These are phyloP conservation scores for Lycium barbarum DNA, from an alignment of 257 asterid genomes.

Conservation along the genomic window DNA sequence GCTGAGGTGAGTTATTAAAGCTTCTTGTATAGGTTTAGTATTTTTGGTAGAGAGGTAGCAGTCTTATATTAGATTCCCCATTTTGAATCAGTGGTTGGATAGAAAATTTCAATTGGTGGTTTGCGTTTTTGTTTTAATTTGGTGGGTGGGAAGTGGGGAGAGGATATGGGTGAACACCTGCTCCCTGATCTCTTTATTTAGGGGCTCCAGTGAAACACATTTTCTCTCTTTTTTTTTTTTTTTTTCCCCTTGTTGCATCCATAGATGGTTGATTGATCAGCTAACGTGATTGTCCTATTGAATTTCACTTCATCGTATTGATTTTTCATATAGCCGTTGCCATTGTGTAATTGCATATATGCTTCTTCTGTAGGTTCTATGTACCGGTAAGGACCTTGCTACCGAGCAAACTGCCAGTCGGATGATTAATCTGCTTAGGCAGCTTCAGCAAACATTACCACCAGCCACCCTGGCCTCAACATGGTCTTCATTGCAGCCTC, in stretches of 20 bases:
- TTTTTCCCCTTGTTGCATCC: neutral
- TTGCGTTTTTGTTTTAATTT: neutral
- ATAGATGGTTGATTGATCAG: neutral
- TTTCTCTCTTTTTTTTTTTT: neutral
- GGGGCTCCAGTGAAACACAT: neutral
- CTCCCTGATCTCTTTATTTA: neutral
- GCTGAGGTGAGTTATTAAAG: conserved; percentile 77
- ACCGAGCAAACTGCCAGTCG: conserved; percentile 80
- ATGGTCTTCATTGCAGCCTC: conserved; percentile 92
- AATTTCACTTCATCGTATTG: neutral
- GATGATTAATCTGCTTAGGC: conserved; percentile 83
- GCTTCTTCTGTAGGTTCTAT: conserved; percentile 62
- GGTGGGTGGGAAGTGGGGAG: neutral
- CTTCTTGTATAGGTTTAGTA: conserved; percentile 3
- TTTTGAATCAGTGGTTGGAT: conserved; percentile 8
- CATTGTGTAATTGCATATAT: neutral
- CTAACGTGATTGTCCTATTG: neutral
- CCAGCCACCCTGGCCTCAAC: conserved; percentile 84
- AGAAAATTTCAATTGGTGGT: neutral
- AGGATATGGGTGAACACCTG: neutral
- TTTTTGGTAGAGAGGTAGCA: neutral
- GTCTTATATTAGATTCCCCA: neutral
- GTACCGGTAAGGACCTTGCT: conserved; percentile 91
- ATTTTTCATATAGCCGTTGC: neutral
- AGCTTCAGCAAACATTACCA: conserved; percentile 89